These are phyloP conservation scores for Aspergillus fischeri DNA, from an alignment of 2,329 filamentous ascomycete genomes.

Conservation along the genomic window DNA sequence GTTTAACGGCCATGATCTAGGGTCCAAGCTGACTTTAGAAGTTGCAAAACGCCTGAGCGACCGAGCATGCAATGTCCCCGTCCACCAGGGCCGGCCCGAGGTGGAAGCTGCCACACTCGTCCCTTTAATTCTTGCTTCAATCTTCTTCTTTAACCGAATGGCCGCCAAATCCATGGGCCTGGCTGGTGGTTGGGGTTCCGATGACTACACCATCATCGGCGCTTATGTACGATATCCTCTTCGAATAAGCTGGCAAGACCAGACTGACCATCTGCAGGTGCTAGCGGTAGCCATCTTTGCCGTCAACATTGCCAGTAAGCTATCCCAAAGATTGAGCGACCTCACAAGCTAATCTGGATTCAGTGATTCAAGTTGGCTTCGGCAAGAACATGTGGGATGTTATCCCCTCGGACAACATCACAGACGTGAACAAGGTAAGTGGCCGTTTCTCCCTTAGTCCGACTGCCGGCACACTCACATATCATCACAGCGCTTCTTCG, in stretches of 20 bases:
- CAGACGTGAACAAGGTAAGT: constrained; percentile 14
- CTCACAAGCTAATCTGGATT: background rate
- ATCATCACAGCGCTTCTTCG: constrained; percentile 12
- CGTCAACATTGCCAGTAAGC: constrained; percentile 11
- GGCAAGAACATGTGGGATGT: constrained; percentile 22
- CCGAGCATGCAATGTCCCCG: constrained; percentile 6
- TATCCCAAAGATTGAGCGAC: background rate
- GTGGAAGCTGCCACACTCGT: constrained; percentile 9
- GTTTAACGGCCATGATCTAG: background rate
- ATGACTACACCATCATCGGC: constrained; percentile 14
- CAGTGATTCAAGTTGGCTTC: constrained; percentile 20
- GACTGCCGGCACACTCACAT: background rate
- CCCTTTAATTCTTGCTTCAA: constrained; percentile 10
- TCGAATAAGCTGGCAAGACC: too few species aligned
- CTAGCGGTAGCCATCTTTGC: constrained; percentile 9
- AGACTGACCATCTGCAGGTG: constrained; percentile 4
- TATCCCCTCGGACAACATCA: constrained; percentile 16
- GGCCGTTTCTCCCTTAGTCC: background rate
- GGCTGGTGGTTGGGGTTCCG: constrained; percentile 13
- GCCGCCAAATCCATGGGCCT: constrained; percentile 8
- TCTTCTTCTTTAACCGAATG: constrained; percentile 12
- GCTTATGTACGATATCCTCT: constrained; percentile 10
- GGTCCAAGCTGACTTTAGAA: background rate
- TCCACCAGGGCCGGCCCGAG: constrained; percentile 6
- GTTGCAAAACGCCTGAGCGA: constrained; percentile 6